Conservation (phyloP, 768 basidiomycete species). For the Mycena polygramma region DNA sequence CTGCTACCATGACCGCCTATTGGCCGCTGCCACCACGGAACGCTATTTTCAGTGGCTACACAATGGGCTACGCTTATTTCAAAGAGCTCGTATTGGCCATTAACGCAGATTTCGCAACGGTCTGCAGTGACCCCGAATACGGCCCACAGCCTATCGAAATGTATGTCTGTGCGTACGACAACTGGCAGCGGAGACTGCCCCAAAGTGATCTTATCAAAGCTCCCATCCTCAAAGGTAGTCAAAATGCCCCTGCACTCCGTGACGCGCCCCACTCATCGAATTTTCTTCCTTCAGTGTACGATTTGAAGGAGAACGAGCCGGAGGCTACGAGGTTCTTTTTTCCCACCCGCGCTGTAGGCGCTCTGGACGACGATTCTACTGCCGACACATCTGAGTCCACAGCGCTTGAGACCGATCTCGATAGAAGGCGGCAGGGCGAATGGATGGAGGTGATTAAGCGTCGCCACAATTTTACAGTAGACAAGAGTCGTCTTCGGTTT, state of each 20-base stretch:
- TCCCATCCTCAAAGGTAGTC: conserved; percentile 4
- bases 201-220: not conserved
- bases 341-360: conserved; percentile 5
- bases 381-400: conserved; percentile 4
- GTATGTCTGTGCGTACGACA: conserved; percentile 5
- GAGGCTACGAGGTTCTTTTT: conserved; percentile 6
- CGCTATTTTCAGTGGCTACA: conserved; percentile 10
- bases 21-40: not conserved
- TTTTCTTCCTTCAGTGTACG: too few relatives aligned
- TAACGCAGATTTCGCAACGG: not conserved
- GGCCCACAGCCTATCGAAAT: not conserved
- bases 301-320: too few relatives aligned
- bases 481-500: conserved; percentile 20
- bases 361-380: conserved; percentile 11
- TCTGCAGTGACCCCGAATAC: not conserved
- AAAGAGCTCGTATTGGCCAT: conserved; percentile 6
- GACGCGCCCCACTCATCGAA: too few relatives aligned
- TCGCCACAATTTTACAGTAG: conserved; percentile 15
- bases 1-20: too few relatives aligned
- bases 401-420: conserved; percentile 20
- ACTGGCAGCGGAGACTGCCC: not conserved
- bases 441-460: conserved; percentile 10
- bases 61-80: conserved; percentile 4
- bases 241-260: not conserved
- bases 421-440: conserved; percentile 16